These are phyloP conservation scores for Penicillium brasilianum DNA, from an alignment of 2,329 filamentous ascomycete genomes.

Conservation along the genomic window DNA sequence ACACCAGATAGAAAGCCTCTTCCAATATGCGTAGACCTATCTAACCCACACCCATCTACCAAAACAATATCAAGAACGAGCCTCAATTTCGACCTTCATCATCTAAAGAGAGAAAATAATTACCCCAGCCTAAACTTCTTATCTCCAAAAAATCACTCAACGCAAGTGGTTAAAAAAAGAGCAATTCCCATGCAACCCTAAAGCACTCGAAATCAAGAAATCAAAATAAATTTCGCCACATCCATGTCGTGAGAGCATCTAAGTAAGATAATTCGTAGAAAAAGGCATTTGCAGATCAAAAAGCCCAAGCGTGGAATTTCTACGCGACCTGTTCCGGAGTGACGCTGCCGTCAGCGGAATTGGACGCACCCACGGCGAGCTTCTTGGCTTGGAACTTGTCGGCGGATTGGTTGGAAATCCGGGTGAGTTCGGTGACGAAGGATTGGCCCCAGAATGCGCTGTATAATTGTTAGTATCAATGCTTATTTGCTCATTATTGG, in stretches of 20 bases:
- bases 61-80: background rate
- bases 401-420: slow-evolving; percentile 55
- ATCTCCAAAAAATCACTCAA: slow-evolving; percentile 1
- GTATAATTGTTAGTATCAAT: slow-evolving; percentile 28
- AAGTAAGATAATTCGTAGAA: slow-evolving; percentile 7
- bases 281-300: background rate
- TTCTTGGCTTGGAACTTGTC: slow-evolving; percentile 45
- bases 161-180: background rate
- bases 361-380: slow-evolving; percentile 22
- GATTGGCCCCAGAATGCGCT: slow-evolving; percentile 94
- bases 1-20: too few species aligned
- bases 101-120: slow-evolving; percentile 20
- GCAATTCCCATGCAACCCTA: slow-evolving; percentile 19
- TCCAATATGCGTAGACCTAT: too few species aligned
- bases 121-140: slow-evolving; percentile 20
- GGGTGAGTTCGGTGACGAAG: slow-evolving; percentile 81
- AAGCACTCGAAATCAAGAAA: slow-evolving; percentile 13
- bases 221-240: slow-evolving; percentile 32
- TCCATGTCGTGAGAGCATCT: slow-evolving; percentile 35
- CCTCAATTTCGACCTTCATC: slow-evolving; percentile 6
- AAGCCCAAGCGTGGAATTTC: background rate
- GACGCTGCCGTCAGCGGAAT: slow-evolving; percentile 19
- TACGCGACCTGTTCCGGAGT: slow-evolving; percentile 11
- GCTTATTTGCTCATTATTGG: background rate
- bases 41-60: too few species aligned